phyloP scores from a whole-genome alignment of 345 rosid genomes.

The Bruguiera sexangula region DNA sequence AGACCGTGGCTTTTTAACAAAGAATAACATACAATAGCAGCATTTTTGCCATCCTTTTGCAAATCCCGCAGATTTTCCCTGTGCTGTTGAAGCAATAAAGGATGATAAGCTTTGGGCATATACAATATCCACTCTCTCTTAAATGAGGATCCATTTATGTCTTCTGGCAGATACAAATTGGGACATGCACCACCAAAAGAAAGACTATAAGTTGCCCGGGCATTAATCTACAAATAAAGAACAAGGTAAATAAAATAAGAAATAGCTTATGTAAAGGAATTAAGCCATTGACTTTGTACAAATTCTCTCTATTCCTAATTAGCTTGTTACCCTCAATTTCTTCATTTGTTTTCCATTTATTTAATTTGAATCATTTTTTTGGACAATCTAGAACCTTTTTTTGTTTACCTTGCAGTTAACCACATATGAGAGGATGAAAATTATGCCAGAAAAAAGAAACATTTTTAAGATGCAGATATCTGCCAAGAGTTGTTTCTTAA shows the following conservation, averaged over 20 bases:
- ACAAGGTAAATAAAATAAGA: slow-evolving; percentile 3
- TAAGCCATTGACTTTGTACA: background rate
- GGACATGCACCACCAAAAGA: slow-evolving; percentile 77
- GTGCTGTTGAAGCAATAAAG: slow-evolving; percentile 80
- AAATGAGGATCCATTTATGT: slow-evolving; percentile 28
- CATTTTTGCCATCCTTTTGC: slow-evolving; percentile 44
- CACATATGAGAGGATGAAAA: no score
- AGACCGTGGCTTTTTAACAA: background rate
- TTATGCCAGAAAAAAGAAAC: no score
- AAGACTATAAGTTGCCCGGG: slow-evolving; percentile 79
- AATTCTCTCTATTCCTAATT: no score
- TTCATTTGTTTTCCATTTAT: no score
- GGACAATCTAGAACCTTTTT: no score
- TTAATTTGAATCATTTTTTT: no score
- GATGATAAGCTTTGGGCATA: slow-evolving; percentile 84
- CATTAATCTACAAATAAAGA: slow-evolving; percentile 56
- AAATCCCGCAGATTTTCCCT: slow-evolving; percentile 51
- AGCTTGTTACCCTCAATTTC: no score
- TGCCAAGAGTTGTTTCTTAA: no score
- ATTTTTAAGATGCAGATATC: no score
- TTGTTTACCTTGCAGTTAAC: no score
- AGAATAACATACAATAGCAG: slow-evolving; percentile 48
- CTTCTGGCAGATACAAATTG: slow-evolving; percentile 52
- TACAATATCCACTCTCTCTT: slow-evolving; percentile 64
- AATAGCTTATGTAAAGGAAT: slow-evolving; percentile 2